Conservation (phyloP, 1,284 basidiomycete genomes). For the Irpex sp. region DNA sequence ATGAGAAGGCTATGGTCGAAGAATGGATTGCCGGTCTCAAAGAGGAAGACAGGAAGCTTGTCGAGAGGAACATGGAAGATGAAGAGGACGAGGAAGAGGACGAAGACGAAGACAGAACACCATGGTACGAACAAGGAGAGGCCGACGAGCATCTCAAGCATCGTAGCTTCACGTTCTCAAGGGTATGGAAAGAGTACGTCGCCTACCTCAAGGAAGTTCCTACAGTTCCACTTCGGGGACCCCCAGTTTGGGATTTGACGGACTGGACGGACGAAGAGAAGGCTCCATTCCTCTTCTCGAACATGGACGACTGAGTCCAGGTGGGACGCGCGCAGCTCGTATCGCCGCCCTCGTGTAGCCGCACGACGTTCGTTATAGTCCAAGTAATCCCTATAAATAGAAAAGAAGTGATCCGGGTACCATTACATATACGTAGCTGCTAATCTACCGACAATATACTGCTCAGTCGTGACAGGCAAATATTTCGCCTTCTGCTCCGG, state of each 20-base stretch:
- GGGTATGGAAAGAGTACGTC: constrained; percentile 38
- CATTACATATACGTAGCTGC: constrained; percentile 47
- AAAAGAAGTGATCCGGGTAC: not conserved
- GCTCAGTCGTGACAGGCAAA: constrained; percentile 63
- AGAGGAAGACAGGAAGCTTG: constrained; percentile 20
- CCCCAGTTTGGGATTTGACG: constrained; percentile 28
- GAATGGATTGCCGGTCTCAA: constrained; percentile 27
- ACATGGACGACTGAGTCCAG: not conserved
- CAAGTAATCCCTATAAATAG: not conserved
- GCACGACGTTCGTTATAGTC: not conserved
- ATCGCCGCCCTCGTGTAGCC: not conserved
- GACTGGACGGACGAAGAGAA: not conserved
- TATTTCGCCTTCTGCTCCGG: constrained; percentile 56
- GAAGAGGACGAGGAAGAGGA: constrained; percentile 23
- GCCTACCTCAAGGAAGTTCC: constrained; percentile 22
- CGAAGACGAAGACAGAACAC: constrained; percentile 12
- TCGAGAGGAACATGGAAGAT: constrained; percentile 19
- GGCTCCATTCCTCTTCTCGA: not conserved
- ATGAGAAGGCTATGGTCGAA: constrained; percentile 28
- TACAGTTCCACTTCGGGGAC: constrained; percentile 28
- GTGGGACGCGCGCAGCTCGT: not conserved
- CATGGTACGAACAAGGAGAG: constrained; percentile 27
- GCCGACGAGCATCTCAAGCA: constrained; percentile 9
- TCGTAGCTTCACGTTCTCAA: constrained; percentile 23
- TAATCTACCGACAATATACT: constrained; percentile 74